Evolutionary conservation across 2,329 filamentous ascomycete species (phyloP).

Genomic region (Claviceps monticola): DNA sequence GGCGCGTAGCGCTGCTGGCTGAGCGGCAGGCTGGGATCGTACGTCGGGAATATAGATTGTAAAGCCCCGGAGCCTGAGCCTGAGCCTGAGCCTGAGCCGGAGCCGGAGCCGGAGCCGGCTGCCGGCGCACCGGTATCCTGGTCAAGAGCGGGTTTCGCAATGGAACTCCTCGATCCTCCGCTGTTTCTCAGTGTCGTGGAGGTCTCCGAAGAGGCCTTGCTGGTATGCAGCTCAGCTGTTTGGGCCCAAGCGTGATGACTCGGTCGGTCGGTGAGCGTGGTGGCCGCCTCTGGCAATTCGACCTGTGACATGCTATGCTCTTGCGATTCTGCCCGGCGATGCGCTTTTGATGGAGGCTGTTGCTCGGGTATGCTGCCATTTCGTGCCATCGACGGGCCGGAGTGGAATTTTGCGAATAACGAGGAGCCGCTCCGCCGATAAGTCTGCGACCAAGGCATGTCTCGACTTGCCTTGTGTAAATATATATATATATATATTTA

Average conservation of each 20-base stretch:
- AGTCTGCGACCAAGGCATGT: background rate
- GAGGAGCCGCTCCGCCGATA: conserved; percentile 26
- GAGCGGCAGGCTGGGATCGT: conserved; percentile 53
- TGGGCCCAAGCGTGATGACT: no score
- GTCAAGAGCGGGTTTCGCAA: conserved; percentile 37
- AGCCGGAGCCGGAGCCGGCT: conserved; percentile 11
- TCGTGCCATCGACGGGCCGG: conserved; percentile 14
- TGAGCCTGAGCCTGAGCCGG: conserved; percentile 11
- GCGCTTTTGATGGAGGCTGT: conserved; percentile 9
- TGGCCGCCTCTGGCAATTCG: background rate
- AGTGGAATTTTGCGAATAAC: conserved; percentile 39
- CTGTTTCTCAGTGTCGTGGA: conserved; percentile 35
- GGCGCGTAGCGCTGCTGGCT: conserved; percentile 59
- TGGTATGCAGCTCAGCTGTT: conserved; percentile 14
- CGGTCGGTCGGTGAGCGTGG: no score
- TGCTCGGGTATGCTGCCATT: conserved; percentile 2
- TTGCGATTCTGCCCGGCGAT: conserved; percentile 22
- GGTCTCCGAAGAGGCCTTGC: conserved; percentile 37
- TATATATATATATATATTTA: no score
- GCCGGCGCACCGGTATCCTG: conserved; percentile 17
- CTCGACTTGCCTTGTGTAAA: background rate
- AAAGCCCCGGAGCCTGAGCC: conserved; percentile 21
- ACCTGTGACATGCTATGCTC: conserved; percentile 14
- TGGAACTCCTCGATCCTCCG: conserved; percentile 38
- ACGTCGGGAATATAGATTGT: conserved; percentile 63